Base-by-base conservation (phyloP, 2,329 filamentous ascomycete genomes). In the Aspergillus sp. region DNA sequence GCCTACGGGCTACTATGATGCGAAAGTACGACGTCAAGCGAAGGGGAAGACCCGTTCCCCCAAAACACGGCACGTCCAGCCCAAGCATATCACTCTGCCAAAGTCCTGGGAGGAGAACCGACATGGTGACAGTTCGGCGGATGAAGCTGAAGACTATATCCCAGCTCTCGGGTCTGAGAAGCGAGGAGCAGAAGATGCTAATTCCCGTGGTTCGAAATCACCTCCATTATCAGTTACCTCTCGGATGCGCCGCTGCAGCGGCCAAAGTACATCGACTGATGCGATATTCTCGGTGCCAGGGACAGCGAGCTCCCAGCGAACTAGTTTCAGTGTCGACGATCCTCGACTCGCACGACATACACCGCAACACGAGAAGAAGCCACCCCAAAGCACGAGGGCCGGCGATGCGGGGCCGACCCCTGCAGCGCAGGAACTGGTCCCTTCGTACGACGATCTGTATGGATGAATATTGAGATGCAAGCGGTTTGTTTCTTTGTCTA, bases 361-460 rank as follows among this genome's bases (percentile, higher is more conserved):
- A 52, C 57, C 54, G 24, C 53, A 63, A 15, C 60, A 60, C 12
- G 70, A 72, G 17, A 67, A 66, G 41, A 67, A 64, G 49, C 57
- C 63, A 47, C 41, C 52, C 39, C 56, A 56, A 44, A 64, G 62
- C 7, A 45, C 58, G 20, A 61, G 42, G 40, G 52, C 30, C 27
- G 58, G 39, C 40, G 64, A 59, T 49, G 54, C 33, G 57, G 62
- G 46, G 64, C 70, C 30, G 56, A 63, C 17, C 47, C 61, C 8
- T 41, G 45, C 40, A 33, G 48, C 59, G 24, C 69, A 70, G 46
- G 66, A 73, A 50, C 58, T 75, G 61, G 73, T 75, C 1, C 73
- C 73, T 8, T 75, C 72, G 13, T 73, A 75, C 42, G 73, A 75
- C 59, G 73, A 75, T 41, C 67, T 75, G 13, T 75, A 73, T 60